Evolutionary conservation across 129 eudicot species (phyloP), one percentile per base, ranked within the genome.

Genomic region (Pulicaria dysenterica): DNA sequence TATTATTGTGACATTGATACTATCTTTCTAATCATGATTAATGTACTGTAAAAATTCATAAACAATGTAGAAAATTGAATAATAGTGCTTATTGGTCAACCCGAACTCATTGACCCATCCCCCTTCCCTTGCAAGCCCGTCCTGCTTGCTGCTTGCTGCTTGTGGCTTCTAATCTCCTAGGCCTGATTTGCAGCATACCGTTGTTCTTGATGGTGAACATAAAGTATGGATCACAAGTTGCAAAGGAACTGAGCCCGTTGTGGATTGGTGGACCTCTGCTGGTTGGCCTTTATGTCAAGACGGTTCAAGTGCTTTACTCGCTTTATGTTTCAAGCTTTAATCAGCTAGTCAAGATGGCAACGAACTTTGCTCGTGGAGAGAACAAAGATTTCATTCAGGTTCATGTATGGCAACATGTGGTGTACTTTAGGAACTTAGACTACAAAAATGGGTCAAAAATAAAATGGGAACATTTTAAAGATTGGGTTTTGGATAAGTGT

Each of bases 191-290:
- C 95, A 88, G 97, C 78, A 56, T 82, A n/a, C 95, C 97, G 41
- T 14, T 78, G 49, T 88, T 74, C 80, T 37, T 91, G 19, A 87
- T 66, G 7, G 82, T 91, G 39, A 83, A 76, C 78, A 51, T 91
- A 31, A 59, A 67, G 4, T 84, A 80, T 73, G 95, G 97, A 39
- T 72, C 84, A 5, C 81, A 80, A 75, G 89, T 88, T 9, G 67
- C 88, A 1, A 88, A 80, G 76, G 97, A 88, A 68, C 56, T 91
- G 75, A 79, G 81, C 60, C 97, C 95, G 48, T 70, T 85, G 67
- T 88, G 97, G 95, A 72, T 85, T 36, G 44, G 75, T 12, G 97
- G 92, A 58, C 90, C 97, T 31, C 4, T 91, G 51, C 42, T 83
- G 45, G 73, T 55, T 56, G 83, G 90, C 39, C 77, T 91, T 50